Percentiles rank a stretch among this genome's conserved stretches.
Evolutionary conservation across 192 early-diverging fungal species (phyloP).

Genomic region (Physocladia obscura): DNA sequence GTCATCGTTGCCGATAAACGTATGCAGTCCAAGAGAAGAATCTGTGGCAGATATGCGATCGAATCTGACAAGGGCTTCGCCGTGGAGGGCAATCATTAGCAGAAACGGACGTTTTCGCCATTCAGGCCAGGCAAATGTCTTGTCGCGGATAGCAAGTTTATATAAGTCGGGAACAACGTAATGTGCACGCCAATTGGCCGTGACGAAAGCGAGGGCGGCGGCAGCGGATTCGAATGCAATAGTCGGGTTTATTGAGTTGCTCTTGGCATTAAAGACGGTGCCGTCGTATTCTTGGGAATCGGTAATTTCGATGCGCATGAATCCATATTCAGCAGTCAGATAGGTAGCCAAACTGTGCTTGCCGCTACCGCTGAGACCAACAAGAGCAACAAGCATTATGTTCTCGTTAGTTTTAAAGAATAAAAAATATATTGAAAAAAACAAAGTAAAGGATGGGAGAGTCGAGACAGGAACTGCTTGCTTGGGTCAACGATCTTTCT

Average conservation of each 20-base stretch:
- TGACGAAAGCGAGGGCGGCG: conserved; percentile 68
- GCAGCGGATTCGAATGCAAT: conserved; percentile 54
- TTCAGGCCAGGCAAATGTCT: conserved; percentile 53
- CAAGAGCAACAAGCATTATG: conserved; percentile 71
- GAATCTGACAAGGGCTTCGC: conserved; percentile 65
- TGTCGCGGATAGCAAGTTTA: conserved; percentile 67
- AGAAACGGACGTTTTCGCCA: conserved; percentile 74
- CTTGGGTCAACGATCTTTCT: conserved; percentile 93
- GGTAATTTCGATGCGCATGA: conserved; percentile 42
- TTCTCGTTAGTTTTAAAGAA: too few relatives aligned
- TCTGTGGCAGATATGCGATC: too few relatives aligned
- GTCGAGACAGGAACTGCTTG: conserved; percentile 75
- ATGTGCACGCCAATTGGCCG: conserved; percentile 69
- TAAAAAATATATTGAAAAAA: too few relatives aligned
- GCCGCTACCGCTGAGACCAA: conserved; percentile 66
- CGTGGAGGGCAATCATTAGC: conserved; percentile 80
- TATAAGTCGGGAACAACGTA: conserved; percentile 36
- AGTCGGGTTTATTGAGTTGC: not conserved
- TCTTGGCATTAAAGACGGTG: not conserved
- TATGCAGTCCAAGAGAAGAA: too few relatives aligned
- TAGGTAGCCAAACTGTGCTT: conserved; percentile 63
- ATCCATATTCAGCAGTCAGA: conserved; percentile 53
- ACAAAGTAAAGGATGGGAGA: not conserved
- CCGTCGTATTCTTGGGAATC: not conserved
- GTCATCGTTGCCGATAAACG: too few relatives aligned